phyloP scores from a whole-genome alignment of 2,329 filamentous ascomycete genomes.

The Scleromitrula shiraiana region DNA sequence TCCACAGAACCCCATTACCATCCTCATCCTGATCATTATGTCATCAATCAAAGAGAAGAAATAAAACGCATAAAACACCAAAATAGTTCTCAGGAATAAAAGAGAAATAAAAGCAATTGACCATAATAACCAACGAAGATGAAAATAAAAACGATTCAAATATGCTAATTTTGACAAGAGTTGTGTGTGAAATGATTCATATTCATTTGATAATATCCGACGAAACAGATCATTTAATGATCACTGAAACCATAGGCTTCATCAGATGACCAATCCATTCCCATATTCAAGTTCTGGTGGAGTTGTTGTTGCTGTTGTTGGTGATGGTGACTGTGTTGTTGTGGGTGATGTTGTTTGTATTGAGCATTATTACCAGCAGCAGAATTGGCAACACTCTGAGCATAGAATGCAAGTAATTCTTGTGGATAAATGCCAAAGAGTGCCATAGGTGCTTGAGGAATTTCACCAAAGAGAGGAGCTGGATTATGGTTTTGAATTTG shows the following conservation, averaged over 20 bases:
- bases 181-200: background rate
- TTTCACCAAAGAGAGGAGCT: conserved; percentile 25
- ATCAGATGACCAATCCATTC: conserved; percentile 11
- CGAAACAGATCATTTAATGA: background rate
- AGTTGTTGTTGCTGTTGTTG: background rate
- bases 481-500: conserved; percentile 20
- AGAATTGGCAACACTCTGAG: conserved; percentile 19
- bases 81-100: background rate
- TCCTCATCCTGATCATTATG: background rate
- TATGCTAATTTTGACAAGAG: background rate
- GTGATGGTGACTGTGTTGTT: conserved; percentile 1
- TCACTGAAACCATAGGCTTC: conserved; percentile 2
- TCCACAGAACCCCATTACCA: background rate
- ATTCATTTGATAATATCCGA: too few species aligned
- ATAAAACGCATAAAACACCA: background rate
- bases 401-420: conserved; percentile 26
- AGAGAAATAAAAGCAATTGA: background rate
- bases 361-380: conserved; percentile 10
- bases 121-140: too few species aligned
- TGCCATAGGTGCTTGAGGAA: conserved; percentile 14
- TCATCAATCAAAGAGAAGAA: background rate
- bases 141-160: too few species aligned
- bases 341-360: conserved; percentile 2
- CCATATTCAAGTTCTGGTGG: conserved; percentile 7
- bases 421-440: conserved; percentile 19